Evolutionary conservation across 805 yeast genomes (phyloP).

Genomic region (Cyberlindnera xishuangbannaensis): DNA sequence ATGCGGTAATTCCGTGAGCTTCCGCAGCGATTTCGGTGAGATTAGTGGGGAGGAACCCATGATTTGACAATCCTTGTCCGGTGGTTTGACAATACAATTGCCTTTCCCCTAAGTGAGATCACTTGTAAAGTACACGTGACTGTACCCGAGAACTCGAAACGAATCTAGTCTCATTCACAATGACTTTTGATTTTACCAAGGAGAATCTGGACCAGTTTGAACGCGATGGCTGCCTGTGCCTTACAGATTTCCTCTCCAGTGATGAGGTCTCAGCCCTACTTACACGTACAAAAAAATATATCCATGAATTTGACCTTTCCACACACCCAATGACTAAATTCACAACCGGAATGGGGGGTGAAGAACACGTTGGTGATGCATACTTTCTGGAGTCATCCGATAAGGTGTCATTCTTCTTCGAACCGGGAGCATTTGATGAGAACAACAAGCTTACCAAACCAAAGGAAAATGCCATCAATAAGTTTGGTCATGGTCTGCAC

Average conservation of each 20-base stretch:
- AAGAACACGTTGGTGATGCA: constrained; percentile 64
- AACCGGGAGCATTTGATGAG: constrained; percentile 58
- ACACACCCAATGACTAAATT: constrained; percentile 67
- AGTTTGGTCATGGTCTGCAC: constrained; percentile 77
- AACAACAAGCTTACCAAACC: constrained; percentile 48
- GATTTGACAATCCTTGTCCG: too few relatives aligned
- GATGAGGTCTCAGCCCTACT: constrained; percentile 38
- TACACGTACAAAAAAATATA: constrained; percentile 37
- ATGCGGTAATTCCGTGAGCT: too few relatives aligned
- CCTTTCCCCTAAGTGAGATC: too few relatives aligned
- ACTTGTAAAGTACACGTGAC: too few relatives aligned
- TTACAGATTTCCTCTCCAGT: constrained; percentile 46
- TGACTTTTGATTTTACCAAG: constrained; percentile 8
- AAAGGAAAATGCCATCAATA: constrained; percentile 56
- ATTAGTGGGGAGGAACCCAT: too few relatives aligned
- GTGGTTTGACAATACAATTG: too few relatives aligned
- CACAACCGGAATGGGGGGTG: constrained; percentile 46
- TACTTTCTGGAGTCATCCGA: constrained; percentile 68
- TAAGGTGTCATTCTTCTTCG: constrained; percentile 64
- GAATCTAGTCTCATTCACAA: too few relatives aligned
- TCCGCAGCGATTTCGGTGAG: too few relatives aligned
- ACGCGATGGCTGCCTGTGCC: constrained; percentile 54
- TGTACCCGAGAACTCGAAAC: too few relatives aligned
- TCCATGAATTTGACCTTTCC: constrained; percentile 43
- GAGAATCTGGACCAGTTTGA: constrained; percentile 47